A percentile compares a stretch with the other conserved stretches of the same genome.
These are phyloP conservation scores for Metschnikowia dekortorum DNA, from an alignment of 805 yeast genomes.

Conservation along the genomic window DNA sequence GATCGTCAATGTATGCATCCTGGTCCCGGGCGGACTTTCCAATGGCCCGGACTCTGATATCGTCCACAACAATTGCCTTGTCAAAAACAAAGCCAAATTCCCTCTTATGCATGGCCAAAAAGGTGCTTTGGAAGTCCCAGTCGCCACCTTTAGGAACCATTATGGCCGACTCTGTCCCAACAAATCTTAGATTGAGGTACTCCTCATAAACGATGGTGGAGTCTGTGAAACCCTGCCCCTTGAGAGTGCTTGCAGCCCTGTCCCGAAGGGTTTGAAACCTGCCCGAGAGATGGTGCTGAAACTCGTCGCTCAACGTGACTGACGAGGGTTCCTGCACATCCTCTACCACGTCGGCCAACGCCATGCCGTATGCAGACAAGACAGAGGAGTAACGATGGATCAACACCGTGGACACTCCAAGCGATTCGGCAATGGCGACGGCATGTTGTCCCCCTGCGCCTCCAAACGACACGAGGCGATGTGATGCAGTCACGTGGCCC, in stretches of 20 bases:
- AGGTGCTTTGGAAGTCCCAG: slow-evolving; percentile 14
- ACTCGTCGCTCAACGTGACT: slow-evolving; percentile 1
- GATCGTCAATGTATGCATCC: slow-evolving; percentile 14
- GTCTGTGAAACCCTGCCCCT: slow-evolving; percentile 12
- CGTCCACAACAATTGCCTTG: slow-evolving; percentile 18
- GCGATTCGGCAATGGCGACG: slow-evolving; percentile 17
- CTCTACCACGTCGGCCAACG: slow-evolving; percentile 19
- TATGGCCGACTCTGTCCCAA: slow-evolving; percentile 17
- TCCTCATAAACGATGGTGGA: slow-evolving; percentile 12
- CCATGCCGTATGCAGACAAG: slow-evolving; percentile 20
- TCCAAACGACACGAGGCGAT: slow-evolving; percentile 18
- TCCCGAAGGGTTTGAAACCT: slow-evolving; percentile 6
- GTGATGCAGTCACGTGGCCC: slow-evolving; percentile 16
- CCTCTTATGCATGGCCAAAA: slow-evolving; percentile 13
- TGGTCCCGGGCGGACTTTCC: slow-evolving; percentile 7
- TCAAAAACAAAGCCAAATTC: slow-evolving; percentile 18
- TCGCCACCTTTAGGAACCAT: slow-evolving; percentile 13
- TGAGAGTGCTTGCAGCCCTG: slow-evolving; percentile 7
- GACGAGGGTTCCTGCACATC: slow-evolving; percentile 17
- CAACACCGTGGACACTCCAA: slow-evolving; percentile 15
- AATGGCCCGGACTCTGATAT: slow-evolving; percentile 18
- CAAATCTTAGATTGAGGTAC: slow-evolving; percentile 16
- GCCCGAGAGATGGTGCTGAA: neutral
- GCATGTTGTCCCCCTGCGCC: slow-evolving; percentile 21
- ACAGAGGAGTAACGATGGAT: slow-evolving; percentile 19